Evolutionary conservation across 805 yeast genomes (phyloP), one percentile per base, ranked within the genome.

Genomic region (Lachancea kluyveri): DNA sequence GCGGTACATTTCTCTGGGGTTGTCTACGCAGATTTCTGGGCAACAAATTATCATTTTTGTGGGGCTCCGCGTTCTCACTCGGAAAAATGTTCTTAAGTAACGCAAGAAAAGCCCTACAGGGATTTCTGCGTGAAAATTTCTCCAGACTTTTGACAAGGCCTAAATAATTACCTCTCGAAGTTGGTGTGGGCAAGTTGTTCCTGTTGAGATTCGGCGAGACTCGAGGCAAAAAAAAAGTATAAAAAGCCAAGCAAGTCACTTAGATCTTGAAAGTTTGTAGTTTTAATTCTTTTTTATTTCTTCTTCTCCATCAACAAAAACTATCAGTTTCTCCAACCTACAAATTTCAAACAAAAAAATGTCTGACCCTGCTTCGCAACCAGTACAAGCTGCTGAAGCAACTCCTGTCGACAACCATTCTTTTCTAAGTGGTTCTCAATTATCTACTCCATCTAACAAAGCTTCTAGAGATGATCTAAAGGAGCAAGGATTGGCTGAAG

Each of bases 401-500:
- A 36, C 40, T n/a, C 40, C 40, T 22, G 40, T 33, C 14, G 40
- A 36, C n/a, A 15, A 28, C 24, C 31, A 29, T 25, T 36, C 40
- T 12, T 16, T 29, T 5, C 29, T 32, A 20, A 36, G 37, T 17
- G 46, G 39, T 24, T 41, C 55, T 17, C 44, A 42, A 18, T 19
- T 42, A 13, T 51, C 55, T n/a, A 50, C 55, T 21, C 55, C 55
- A 20, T 45, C 54, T n/a, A 48, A 52, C 43, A 48, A 48, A 37
- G 55, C 46, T 36, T 52, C 48, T 16, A 45, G 51, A 35, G 53
- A 47, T 40, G 53, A 49, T 25, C 26, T 36, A 24, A 50, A 50
- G 26, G 47, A 39, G 26, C 29, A 28, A 6, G 37, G 28, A 10
- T 28, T 15, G 18, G 26, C 20, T 17, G 35, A 24, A 10, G 26